Evolutionary conservation across 768 basidiomycete genomes (phyloP), one percentile per base, ranked within the genome.

Genomic region (Rubroboletus satanas): DNA sequence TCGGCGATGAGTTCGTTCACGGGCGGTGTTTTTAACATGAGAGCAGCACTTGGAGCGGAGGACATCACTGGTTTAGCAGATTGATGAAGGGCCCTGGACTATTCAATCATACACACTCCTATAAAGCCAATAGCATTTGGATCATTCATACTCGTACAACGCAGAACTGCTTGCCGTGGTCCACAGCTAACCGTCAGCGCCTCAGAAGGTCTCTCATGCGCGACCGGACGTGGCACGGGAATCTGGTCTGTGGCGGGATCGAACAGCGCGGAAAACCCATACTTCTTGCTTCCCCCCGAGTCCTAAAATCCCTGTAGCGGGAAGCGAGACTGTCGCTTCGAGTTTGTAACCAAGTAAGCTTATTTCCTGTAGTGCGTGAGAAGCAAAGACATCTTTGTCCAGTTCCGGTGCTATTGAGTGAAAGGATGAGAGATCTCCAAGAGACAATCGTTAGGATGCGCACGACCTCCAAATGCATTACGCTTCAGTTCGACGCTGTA

Each of bases 261-360:
- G 63, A 37, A 51, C 60, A 47, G 83, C 75, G 59, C 78, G 79
- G 74, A 90, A 88, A 26, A 90, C 74, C 73, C 87, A 81, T 15
- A 87, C 61, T 66, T 89, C 87, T 62, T 76, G 80, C 54, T 77
- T 75, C 15, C 69, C 63, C 15, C 74, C 69, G 26, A 80, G 63
- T 23, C 74, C 72, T 45, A 77, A 61, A 29, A 75, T 57, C 5
- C 74, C 73, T 11, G 62, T 53, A 6, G 70, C 63, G 1, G 76
- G 82, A 62, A 91, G 77, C 0, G 83, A 80, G n/a, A 91, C 69
- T 21, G 84, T 80, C 2, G 86, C 84, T 59, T 85, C 82, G 14
- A 91, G 78, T 45, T 78, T 76, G 67, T 80, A 90, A 11, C 83
- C 80, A 51, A 82, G 70, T 21, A 72, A 69, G 59, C 72, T 75